Percentiles rank a stretch among this genome's conserved stretches.
Conservation (phyloP, 73 alveolate species). For the Paramecium sexaurelia region DNA sequence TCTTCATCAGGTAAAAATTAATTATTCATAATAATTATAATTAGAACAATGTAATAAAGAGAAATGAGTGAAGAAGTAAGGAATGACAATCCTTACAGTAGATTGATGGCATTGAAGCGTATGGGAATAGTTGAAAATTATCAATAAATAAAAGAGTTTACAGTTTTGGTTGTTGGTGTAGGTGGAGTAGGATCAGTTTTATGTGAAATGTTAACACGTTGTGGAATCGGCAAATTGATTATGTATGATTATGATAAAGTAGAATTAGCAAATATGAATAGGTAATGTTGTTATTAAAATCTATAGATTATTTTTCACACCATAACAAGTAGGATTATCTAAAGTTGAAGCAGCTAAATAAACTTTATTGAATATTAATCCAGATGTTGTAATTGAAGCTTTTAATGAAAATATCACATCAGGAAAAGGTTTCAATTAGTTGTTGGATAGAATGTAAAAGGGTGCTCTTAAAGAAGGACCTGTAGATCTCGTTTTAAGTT, state of each 20-base stretch:
- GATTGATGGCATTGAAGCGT: conserved; percentile 97
- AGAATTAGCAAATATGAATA: conserved; percentile 98
- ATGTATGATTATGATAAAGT: conserved; percentile 92
- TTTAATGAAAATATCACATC: conserved; percentile 89
- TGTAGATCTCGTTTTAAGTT: conserved; percentile 88
- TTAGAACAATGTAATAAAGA: neutral
- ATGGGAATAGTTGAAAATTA: conserved; percentile 97
- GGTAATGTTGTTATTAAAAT: conserved; percentile 85
- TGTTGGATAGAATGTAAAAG: conserved; percentile 77
- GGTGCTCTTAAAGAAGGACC: conserved; percentile 86
- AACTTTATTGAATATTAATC: conserved; percentile 94
- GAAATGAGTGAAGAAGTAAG: conserved; percentile 68
- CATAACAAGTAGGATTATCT: conserved; percentile 75
- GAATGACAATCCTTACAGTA: conserved; percentile 71
- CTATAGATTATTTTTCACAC: conserved; percentile 63
- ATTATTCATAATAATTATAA: neutral
- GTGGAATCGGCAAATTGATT: conserved; percentile 92
- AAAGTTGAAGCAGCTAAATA: conserved; percentile 98
- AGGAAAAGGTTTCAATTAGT: conserved; percentile 56
- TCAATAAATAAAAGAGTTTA: conserved; percentile 81
- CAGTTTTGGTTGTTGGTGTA: conserved; percentile 92
- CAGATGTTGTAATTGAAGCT: conserved; percentile 95
- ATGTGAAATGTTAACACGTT: conserved; percentile 98
- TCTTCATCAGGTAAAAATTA: conserved; percentile 36
- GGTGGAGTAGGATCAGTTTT: conserved; percentile 99